phyloP scores from a whole-genome alignment of 176 grass and related monocot genomes.

The Oryza coarctata region DNA sequence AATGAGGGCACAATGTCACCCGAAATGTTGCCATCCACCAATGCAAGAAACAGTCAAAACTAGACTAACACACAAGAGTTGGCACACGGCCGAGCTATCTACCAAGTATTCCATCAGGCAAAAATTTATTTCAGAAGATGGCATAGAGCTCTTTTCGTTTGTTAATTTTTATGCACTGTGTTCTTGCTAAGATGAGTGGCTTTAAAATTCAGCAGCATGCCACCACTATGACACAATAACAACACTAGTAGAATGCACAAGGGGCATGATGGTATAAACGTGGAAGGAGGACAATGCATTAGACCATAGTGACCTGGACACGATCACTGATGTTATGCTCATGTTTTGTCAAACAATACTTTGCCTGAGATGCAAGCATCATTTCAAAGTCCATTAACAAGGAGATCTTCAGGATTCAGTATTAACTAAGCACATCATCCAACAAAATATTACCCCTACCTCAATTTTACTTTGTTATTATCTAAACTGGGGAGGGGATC shows the following conservation, averaged over 20 bases:
- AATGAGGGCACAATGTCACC: no score
- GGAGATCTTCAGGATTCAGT: not conserved
- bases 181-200: not conserved
- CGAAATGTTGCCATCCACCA: not conserved
- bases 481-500: not conserved
- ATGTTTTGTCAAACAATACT: constrained; percentile 1
- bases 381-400: not conserved
- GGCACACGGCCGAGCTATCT: not conserved
- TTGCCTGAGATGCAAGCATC: constrained; percentile 26
- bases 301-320: not conserved
- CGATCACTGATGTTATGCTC: not conserved
- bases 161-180: not conserved
- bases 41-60: not conserved
- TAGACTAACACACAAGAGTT: not conserved
- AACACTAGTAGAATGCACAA: not conserved
- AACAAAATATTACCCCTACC: not conserved
- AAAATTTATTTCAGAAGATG: not conserved
- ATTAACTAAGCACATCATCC: not conserved
- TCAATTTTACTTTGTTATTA: no score
- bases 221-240: not conserved
- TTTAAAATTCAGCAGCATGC: not conserved
- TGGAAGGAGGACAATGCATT: not conserved
- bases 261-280: not conserved
- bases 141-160: not conserved
- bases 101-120: not conserved